Conservation (phyloP, 2,329 filamentous ascomycete species). For the Xenoacremonium recifei region DNA sequence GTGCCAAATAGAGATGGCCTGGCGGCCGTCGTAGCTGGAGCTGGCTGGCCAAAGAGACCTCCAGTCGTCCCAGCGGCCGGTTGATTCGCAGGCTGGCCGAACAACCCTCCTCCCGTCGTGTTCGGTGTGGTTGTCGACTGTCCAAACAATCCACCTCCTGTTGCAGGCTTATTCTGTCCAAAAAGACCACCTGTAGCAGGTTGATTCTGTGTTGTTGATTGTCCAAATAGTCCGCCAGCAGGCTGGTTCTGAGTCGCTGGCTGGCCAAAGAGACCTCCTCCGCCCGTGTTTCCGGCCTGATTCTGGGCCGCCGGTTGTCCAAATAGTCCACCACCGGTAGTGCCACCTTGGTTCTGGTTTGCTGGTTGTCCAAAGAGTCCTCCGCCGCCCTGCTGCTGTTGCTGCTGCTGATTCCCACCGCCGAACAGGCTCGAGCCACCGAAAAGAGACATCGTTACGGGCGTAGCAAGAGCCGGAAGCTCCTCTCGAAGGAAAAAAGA, state of each 20-base stretch:
- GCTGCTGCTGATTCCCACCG: slow-evolving; percentile 16
- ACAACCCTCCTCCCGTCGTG: slow-evolving; percentile 9
- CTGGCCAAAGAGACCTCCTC: slow-evolving; percentile 24
- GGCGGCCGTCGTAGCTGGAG: slow-evolving; percentile 20
- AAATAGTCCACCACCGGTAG: slow-evolving; percentile 30
- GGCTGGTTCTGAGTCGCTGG: slow-evolving; percentile 19
- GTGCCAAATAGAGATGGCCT: slow-evolving; percentile 38
- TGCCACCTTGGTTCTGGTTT: slow-evolving; percentile 22
- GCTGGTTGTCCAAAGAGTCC: slow-evolving; percentile 31
- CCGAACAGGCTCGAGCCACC: slow-evolving; percentile 23
- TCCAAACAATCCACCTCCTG: slow-evolving; percentile 16
- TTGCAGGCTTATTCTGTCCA: slow-evolving; percentile 22
- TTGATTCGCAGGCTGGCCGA: slow-evolving; percentile 25
- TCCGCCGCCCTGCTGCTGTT: slow-evolving; percentile 21
- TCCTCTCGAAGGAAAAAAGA: too few relatives aligned
- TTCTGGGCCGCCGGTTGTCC: slow-evolving; percentile 27
- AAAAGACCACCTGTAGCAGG: slow-evolving; percentile 23
- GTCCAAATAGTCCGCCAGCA: slow-evolving; percentile 34
- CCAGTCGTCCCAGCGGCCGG: slow-evolving; percentile 13
- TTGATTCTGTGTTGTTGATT: slow-evolving; percentile 20
- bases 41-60: slow-evolving; percentile 29
- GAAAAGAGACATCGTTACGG: slow-evolving; percentile 33
- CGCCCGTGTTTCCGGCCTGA: slow-evolving; percentile 16
- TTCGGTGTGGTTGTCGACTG: slow-evolving; percentile 8
- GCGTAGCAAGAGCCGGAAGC: background rate